Percentiles rank a stretch among this genome's conserved stretches.
Conservation (phyloP, 2,329 filamentous ascomycete species). For the Pestalotiopsis fici region DNA sequence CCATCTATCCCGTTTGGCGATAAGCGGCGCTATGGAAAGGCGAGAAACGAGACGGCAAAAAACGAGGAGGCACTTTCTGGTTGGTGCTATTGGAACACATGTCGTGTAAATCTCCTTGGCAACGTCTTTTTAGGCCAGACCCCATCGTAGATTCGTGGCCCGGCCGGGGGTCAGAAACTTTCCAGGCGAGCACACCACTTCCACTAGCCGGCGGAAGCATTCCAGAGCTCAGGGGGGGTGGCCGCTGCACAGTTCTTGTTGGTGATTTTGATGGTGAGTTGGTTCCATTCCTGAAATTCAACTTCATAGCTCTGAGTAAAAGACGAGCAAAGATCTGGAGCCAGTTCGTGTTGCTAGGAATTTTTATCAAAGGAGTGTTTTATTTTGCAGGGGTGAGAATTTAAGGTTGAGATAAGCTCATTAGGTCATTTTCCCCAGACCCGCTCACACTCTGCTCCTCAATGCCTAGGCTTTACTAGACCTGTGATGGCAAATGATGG, state of each 20-base stretch:
- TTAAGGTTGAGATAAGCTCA: slow-evolving; percentile 4
- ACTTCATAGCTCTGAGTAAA: too few species aligned
- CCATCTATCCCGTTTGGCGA: neutral
- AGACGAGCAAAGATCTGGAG: too few species aligned
- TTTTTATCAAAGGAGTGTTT: neutral
- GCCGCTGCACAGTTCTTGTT: neutral
- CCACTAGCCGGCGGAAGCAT: neutral
- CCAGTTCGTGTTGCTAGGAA: too few species aligned
- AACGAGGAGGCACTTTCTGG: neutral
- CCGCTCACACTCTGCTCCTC: neutral
- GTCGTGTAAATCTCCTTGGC: neutral
- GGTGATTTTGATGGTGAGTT: neutral
- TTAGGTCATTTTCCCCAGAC: neutral
- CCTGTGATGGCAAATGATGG: neutral
- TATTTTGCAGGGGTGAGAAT: neutral
- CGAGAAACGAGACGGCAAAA: too few species aligned
- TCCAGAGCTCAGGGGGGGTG: neutral
- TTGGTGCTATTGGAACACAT: slow-evolving; percentile 2
- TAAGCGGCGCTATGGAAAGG: neutral
- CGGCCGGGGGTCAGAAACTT: neutral
- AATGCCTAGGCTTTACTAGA: neutral
- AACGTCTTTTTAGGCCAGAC: neutral
- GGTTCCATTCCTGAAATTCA: too few species aligned
- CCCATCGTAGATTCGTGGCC: neutral
- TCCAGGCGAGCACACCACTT: neutral